These are phyloP conservation scores for Russula sp. DNA, from an alignment of 768 basidiomycete genomes.

Conservation along the genomic window DNA sequence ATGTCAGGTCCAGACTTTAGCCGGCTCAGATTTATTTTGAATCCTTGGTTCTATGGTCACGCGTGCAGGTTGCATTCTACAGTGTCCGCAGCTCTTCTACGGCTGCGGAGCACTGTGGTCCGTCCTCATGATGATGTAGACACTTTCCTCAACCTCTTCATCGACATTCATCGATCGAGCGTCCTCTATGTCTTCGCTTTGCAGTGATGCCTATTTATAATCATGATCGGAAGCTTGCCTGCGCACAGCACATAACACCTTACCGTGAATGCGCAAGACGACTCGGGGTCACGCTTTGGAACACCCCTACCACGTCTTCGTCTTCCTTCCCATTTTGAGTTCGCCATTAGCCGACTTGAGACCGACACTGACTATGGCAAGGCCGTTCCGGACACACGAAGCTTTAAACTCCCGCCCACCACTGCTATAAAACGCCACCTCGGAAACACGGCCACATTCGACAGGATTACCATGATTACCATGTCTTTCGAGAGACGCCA, in stretches of 20 bases:
- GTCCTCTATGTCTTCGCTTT: slow-evolving; percentile 37
- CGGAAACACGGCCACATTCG: too few species aligned
- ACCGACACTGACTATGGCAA: too few species aligned
- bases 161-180: slow-evolving; percentile 55
- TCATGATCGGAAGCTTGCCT: not conserved
- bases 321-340: too few species aligned
- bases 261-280: slow-evolving; percentile 29
- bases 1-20: slow-evolving; percentile 73
- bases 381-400: too few species aligned
- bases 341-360: too few species aligned
- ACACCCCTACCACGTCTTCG: too few species aligned
- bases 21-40: slow-evolving; percentile 42
- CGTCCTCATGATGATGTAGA: slow-evolving; percentile 38
- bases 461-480: too few species aligned
- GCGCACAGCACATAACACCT: slow-evolving; percentile 20
- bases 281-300: too few species aligned
- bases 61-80: not conserved
- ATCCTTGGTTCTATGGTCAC: slow-evolving; percentile 1
- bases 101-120: slow-evolving; percentile 35
- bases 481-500: too few species aligned
- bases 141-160: slow-evolving; percentile 39
- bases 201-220: not conserved
- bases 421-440: too few species aligned
- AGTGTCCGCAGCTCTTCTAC: slow-evolving; percentile 28
- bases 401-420: too few species aligned